phyloP scores from a whole-genome alignment of 352 stramenopile species.

The Proteromonas lacertae region DNA sequence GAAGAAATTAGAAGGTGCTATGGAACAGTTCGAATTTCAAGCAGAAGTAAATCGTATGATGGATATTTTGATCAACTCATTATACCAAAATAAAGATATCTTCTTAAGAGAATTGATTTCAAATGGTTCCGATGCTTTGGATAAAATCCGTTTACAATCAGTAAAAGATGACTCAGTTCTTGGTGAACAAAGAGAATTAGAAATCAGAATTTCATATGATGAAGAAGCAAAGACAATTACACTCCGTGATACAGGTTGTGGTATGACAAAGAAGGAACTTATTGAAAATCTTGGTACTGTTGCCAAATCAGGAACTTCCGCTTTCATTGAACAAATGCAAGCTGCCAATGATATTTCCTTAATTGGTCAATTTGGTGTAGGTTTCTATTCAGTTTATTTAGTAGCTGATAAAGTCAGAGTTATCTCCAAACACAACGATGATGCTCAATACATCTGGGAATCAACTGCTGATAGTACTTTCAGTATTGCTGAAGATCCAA shows the following conservation, averaged over 20 bases:
- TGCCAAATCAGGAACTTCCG: slow-evolving; percentile 84
- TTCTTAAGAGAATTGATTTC: slow-evolving; percentile 96
- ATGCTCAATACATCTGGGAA: slow-evolving; percentile 92
- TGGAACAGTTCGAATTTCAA: slow-evolving; percentile 55
- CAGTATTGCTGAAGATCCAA: slow-evolving; percentile 66
- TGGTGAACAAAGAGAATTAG: slow-evolving; percentile 33
- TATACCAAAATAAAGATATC: slow-evolving; percentile 84
- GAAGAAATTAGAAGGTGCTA: neutral
- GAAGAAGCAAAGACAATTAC: slow-evolving; percentile 67
- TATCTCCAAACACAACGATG: slow-evolving; percentile 76
- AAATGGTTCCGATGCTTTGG: slow-evolving; percentile 75
- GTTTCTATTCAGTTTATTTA: slow-evolving; percentile 97
- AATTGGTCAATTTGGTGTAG: slow-evolving; percentile 97
- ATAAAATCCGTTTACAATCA: slow-evolving; percentile 92
- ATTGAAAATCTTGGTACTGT: slow-evolving; percentile 79
- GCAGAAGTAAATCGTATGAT: slow-evolving; percentile 89
- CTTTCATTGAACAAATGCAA: slow-evolving; percentile 82
- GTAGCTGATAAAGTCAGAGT: slow-evolving; percentile 76
- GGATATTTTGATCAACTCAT: slow-evolving; percentile 97
- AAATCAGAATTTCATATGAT: slow-evolving; percentile 72
- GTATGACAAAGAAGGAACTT: slow-evolving; percentile 95
- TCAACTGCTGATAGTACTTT: slow-evolving; percentile 80
- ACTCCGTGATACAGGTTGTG: slow-evolving; percentile 84
- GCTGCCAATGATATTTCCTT: slow-evolving; percentile 46
- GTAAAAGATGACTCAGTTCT: slow-evolving; percentile 17